Conservation (phyloP, 352 stramenopile genomes). For the Peronospora farinosa region DNA sequence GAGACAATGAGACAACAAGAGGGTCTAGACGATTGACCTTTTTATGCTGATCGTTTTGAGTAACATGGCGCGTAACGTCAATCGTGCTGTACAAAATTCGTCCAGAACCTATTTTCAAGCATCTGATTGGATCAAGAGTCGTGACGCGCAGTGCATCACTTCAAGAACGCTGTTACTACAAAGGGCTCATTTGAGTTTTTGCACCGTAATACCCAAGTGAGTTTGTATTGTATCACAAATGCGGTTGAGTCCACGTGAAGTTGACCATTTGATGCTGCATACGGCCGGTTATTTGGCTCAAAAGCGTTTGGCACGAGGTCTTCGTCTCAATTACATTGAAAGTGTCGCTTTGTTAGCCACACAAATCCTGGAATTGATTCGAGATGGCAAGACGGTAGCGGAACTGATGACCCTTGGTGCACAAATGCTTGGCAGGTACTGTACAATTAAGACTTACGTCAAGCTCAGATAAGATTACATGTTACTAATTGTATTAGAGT, state of each 20-base stretch:
- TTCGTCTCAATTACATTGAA: slow-evolving; percentile 93
- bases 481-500: background rate
- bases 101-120: background rate
- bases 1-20: no score
- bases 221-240: slow-evolving; percentile 23
- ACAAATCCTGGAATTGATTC: slow-evolving; percentile 92
- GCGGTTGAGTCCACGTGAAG: slow-evolving; percentile 60
- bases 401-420: slow-evolving; percentile 86
- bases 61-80: no score
- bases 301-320: slow-evolving; percentile 89
- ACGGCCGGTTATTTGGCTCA: slow-evolving; percentile 89
- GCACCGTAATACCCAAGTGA: slow-evolving; percentile 2
- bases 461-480: background rate
- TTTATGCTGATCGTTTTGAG: no score
- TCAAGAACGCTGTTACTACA: slow-evolving; percentile 10
- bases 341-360: slow-evolving; percentile 90
- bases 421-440: slow-evolving; percentile 66
- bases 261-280: slow-evolving; percentile 74
- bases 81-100: no score
- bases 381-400: slow-evolving; percentile 86
- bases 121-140: slow-evolving; percentile 2
- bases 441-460: background rate
- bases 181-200: slow-evolving; percentile 20
- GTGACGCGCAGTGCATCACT: slow-evolving; percentile 1
- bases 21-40: no score